Conservation (phyloP, 2,329 filamentous ascomycete species). For the Colletotrichum viniferum region DNA sequence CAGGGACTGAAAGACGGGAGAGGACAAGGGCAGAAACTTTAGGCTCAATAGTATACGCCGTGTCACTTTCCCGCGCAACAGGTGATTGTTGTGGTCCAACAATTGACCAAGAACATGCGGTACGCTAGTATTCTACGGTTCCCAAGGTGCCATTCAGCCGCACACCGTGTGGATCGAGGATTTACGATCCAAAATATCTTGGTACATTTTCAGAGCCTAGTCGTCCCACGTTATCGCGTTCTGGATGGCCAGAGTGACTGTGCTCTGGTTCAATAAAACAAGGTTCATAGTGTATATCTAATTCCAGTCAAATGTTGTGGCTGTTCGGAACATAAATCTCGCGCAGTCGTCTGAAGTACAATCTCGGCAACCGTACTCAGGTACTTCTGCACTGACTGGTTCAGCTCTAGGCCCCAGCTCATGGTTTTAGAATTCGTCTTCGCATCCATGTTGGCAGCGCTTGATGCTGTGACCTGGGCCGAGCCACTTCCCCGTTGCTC, state of each 20-base stretch:
- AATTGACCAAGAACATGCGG: neutral
- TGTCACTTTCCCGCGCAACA: neutral
- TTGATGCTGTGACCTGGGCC: neutral
- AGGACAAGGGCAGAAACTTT: neutral
- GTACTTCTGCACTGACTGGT: neutral
- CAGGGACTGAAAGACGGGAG: neutral
- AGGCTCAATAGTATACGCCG: neutral
- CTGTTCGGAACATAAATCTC: neutral
- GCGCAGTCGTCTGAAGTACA: neutral
- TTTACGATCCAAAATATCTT: neutral
- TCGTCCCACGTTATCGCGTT: neutral
- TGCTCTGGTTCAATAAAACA: neutral
- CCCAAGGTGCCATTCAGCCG: neutral
- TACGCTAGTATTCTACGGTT: neutral
- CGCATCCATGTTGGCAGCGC: neutral
- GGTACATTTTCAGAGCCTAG: neutral
- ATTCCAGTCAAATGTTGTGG: neutral
- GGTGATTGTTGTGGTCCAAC: neutral
- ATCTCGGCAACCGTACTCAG: neutral
- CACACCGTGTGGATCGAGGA: neutral
- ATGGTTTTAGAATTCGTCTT: neutral
- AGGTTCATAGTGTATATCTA: neutral
- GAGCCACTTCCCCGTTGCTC: neutral
- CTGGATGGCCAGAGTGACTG: neutral
- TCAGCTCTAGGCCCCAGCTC: neutral